Evolutionary conservation across 305 asterid species (phyloP).

Genomic region (Fraxinus floribunda): DNA sequence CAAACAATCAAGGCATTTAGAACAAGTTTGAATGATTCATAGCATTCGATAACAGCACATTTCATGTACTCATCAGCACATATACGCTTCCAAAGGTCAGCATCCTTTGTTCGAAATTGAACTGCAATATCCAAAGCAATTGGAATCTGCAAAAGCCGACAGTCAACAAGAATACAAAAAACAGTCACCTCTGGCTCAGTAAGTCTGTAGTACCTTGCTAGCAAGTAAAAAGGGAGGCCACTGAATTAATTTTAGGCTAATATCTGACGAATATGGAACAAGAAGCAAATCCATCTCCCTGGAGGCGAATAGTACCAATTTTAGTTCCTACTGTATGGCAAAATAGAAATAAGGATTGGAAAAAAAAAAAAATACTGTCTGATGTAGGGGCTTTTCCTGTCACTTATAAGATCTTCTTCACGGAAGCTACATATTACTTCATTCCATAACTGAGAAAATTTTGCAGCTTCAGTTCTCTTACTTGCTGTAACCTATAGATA

Average conservation of each 20-base stretch:
- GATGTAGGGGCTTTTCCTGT: constrained; percentile 59
- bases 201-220: constrained; percentile 67
- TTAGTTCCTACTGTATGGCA: constrained; percentile 27
- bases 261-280: constrained; percentile 96
- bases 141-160: constrained; percentile 69
- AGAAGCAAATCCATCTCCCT: constrained; percentile 99
- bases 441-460: constrained; percentile 95
- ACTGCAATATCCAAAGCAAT: constrained; percentile 96
- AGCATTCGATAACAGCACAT: constrained; percentile 95
- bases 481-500: constrained; percentile 59
- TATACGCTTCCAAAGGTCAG: constrained; percentile 94
- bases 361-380: constrained; percentile 19
- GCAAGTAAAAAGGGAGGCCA: constrained; percentile 99
- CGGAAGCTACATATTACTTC: constrained; percentile 95
- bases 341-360: constrained; percentile 12
- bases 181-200: constrained; percentile 20
- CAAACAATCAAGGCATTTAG: constrained; percentile 73
- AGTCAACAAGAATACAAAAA: constrained; percentile 27
- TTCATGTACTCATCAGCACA: constrained; percentile 91
- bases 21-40: constrained; percentile 85
- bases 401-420: constrained; percentile 97
- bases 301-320: constrained; percentile 35
- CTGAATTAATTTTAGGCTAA: constrained; percentile 77
- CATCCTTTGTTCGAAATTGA: constrained; percentile 83
- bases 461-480: constrained; percentile 95